Conservation (phyloP, 768 basidiomycete species). For the Lenzites betulinus region DNA sequence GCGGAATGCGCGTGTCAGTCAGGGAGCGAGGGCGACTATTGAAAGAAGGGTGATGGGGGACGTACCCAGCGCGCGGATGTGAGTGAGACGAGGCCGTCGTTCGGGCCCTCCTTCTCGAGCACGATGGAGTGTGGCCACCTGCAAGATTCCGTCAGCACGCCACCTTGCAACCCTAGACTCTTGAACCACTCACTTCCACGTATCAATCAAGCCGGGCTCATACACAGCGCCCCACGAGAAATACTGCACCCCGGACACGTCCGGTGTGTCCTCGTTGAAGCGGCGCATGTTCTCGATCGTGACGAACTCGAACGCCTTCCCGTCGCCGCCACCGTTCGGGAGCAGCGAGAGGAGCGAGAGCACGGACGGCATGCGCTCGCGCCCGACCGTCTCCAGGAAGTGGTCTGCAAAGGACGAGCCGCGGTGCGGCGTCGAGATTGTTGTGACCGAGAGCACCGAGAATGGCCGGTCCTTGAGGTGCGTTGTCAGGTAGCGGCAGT, state of each 20-base stretch:
- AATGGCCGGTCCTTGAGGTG: conserved; percentile 79
- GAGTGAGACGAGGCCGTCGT: conserved; percentile 92
- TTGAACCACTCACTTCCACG: conserved; percentile 60
- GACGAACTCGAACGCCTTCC: conserved; percentile 88
- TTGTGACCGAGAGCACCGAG: conserved; percentile 83
- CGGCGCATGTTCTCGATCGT: conserved; percentile 81
- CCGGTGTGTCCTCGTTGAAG: conserved; percentile 87
- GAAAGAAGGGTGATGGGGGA: conserved; percentile 4
- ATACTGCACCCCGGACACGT: conserved; percentile 79
- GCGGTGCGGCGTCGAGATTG: conserved; percentile 92
- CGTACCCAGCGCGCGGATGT: conserved; percentile 81
- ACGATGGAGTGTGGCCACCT: conserved; percentile 80
- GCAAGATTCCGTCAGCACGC: not conserved
- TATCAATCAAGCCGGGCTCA: conserved; percentile 87
- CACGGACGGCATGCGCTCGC: conserved; percentile 64
- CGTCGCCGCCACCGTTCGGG: conserved; percentile 93
- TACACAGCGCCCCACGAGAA: conserved; percentile 96
- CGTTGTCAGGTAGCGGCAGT: conserved; percentile 87
- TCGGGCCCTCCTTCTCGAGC: conserved; percentile 84
- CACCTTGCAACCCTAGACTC: not conserved
- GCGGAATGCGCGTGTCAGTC: not conserved
- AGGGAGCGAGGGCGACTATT: not conserved
- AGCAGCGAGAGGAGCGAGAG: conserved; percentile 78
- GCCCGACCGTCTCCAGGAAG: conserved; percentile 76
- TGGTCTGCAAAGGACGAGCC: conserved; percentile 94